These are phyloP conservation scores for Cicer yamashitae DNA, from an alignment of 306 rosid genomes.

Conservation along the genomic window DNA sequence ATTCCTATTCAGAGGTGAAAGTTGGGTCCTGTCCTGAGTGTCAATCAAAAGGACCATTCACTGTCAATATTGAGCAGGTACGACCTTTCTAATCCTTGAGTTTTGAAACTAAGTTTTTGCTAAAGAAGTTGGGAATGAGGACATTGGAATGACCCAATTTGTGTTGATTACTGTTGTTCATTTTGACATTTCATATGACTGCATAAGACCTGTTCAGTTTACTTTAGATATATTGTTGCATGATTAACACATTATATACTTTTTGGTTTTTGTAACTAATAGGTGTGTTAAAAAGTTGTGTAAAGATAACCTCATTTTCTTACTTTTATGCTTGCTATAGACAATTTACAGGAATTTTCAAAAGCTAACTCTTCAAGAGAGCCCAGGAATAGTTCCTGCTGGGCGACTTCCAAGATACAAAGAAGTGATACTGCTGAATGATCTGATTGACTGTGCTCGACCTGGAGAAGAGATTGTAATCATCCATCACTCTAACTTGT, in stretches of 20 bases:
- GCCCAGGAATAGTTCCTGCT: conserved; percentile 99
- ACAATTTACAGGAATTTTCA: conserved; percentile 95
- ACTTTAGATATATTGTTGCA: not conserved
- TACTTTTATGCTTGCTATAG: conserved; percentile 54
- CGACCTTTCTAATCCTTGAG: conserved; percentile 10
- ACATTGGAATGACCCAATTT: not conserved
- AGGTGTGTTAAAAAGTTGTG: not conserved
- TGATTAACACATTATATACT: not conserved
- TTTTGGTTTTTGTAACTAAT: conserved; percentile 10
- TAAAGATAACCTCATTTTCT: not conserved
- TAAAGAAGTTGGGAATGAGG: not conserved
- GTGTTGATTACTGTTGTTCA: conserved; percentile 6
- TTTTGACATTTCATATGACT: not conserved
- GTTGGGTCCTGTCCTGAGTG: conserved; percentile 99
- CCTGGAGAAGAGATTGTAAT: conserved; percentile 99
- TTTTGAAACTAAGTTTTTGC: not conserved
- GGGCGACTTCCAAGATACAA: conserved; percentile 98
- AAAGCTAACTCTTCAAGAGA: conserved; percentile 96
- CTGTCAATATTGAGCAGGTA: conserved; percentile 96
- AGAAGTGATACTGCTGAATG: conserved; percentile 94
- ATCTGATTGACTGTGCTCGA: conserved; percentile 97
- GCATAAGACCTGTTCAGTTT: not conserved
- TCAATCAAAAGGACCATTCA: conserved; percentile 94
- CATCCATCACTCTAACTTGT: conserved; percentile 40
- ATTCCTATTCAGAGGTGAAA: conserved; percentile 94